Conservation (phyloP, 2,329 filamentous ascomycete genomes). For the Pseudogymnoascus sp. region DNA sequence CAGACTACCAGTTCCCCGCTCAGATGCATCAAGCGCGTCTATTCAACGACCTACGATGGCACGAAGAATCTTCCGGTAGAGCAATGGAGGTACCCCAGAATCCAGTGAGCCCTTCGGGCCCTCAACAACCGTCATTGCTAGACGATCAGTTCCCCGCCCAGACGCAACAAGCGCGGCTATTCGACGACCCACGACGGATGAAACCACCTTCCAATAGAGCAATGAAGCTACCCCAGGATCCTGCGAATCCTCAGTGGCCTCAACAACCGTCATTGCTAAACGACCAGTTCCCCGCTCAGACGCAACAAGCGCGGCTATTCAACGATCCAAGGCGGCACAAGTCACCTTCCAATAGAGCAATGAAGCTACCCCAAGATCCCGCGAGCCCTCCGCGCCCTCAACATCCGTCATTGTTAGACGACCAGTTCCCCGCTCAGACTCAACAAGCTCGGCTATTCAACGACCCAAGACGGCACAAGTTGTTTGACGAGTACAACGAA, state of each 20-base stretch:
- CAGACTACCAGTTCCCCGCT: not conserved
- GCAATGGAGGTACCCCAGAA: not conserved
- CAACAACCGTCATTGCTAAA: not conserved
- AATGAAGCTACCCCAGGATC: not conserved
- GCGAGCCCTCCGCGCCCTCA: not conserved
- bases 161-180: not conserved
- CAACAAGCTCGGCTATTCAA: not conserved
- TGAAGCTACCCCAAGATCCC: not conserved
- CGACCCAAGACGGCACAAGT: constrained; percentile 1
- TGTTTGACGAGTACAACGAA: constrained; percentile 3
- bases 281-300: not conserved
- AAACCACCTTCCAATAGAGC: not conserved
- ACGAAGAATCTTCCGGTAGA: not conserved
- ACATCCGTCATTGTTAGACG: not conserved
- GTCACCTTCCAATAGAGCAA: not conserved
- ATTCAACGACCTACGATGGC: not conserved
- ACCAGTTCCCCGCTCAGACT: not conserved
- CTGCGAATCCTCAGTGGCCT: not conserved
- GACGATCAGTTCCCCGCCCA: not conserved
- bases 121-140: not conserved
- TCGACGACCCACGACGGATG: not conserved
- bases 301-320: constrained; percentile 4
- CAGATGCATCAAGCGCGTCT: constrained; percentile 3
- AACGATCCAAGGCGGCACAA: no score
- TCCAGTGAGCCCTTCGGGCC: not conserved